A percentile compares a stretch with the other conserved stretches of the same genome.
These are phyloP conservation scores for Trematosphaeria pertusa DNA, from an alignment of 2,329 filamentous ascomycete species.

Conservation along the genomic window DNA sequence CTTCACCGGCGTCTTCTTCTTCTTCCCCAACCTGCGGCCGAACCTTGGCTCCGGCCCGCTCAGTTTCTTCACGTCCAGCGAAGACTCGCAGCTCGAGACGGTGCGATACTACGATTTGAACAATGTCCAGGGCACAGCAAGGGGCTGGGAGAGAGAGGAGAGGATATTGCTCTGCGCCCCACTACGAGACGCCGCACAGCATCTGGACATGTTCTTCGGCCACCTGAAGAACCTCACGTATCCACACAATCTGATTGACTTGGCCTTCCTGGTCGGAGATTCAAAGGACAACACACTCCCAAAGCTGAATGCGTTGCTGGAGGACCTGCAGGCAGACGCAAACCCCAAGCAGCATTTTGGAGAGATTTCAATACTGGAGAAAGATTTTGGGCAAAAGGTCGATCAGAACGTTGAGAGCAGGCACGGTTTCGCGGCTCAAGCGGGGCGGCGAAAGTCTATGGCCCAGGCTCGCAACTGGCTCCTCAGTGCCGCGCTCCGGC, in stretches of 20 bases:
- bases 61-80: constrained; percentile 70
- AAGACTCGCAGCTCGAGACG: constrained; percentile 85
- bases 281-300: constrained; percentile 90
- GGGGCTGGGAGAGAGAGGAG: constrained; percentile 96
- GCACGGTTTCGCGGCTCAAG: constrained; percentile 96
- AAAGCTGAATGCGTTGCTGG: constrained; percentile 76
- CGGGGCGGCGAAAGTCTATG: constrained; percentile 93
- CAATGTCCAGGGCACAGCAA: constrained; percentile 87
- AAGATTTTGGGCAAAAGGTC: constrained; percentile 98
- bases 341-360: constrained; percentile 86
- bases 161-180: constrained; percentile 94
- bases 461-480: constrained; percentile 98
- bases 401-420: constrained; percentile 97
- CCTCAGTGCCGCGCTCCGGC: constrained; percentile 87
- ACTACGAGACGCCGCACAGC: constrained; percentile 87
- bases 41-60: constrained; percentile 68
- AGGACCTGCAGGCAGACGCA: constrained; percentile 78
- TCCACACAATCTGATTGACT: constrained; percentile 92
- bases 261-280: constrained; percentile 96
- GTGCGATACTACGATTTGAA: constrained; percentile 96
- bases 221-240: constrained; percentile 97
- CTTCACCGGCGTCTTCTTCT: constrained; percentile 68
- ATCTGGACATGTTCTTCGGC: constrained; percentile 98
- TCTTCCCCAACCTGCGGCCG: constrained; percentile 78
- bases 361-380: constrained; percentile 97